These are phyloP conservation scores for Thelonectria rubi DNA, from an alignment of 2,329 filamentous ascomycete species.

Conservation along the genomic window DNA sequence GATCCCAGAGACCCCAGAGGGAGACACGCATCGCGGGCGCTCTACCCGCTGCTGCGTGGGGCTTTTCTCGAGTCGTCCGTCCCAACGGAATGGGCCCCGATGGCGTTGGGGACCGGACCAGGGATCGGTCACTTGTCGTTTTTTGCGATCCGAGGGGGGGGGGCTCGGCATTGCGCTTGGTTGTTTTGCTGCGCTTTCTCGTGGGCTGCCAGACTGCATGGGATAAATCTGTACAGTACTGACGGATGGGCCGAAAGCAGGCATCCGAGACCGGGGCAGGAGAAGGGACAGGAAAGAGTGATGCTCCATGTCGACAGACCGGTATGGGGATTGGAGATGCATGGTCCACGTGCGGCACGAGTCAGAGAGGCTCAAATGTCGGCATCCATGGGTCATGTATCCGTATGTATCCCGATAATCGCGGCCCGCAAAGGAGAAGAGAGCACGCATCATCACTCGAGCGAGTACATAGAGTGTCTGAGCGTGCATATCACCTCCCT, in stretches of 20 bases:
- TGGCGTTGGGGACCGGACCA: background rate
- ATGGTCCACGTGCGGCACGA: background rate
- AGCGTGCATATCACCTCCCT: conserved; percentile 10
- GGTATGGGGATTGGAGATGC: background rate
- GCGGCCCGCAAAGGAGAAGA: background rate
- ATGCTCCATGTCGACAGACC: background rate
- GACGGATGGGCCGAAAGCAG: too few relatives aligned
- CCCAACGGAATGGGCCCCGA: conserved; percentile 27
- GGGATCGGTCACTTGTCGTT: conserved; percentile 9
- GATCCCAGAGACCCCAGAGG: background rate
- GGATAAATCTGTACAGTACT: too few relatives aligned
- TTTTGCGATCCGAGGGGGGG: too few relatives aligned
- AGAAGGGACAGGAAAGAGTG: background rate
- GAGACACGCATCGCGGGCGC: conserved; percentile 7
- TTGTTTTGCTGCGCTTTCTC: too few relatives aligned
- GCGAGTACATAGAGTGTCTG: conserved; percentile 1
- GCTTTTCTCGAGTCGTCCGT: conserved; percentile 5
- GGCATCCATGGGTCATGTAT: too few relatives aligned
- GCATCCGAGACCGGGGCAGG: too few relatives aligned
- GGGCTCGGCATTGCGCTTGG: too few relatives aligned
- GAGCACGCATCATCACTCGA: background rate
- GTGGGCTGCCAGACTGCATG: too few relatives aligned
- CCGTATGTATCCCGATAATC: too few relatives aligned
- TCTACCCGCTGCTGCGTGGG: conserved; percentile 14
- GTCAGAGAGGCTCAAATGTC: background rate